Evolutionary conservation across 192 early-diverging fungal genomes (phyloP), one percentile per base, ranked within the genome.

Genomic region (Coemansia sp.): DNA sequence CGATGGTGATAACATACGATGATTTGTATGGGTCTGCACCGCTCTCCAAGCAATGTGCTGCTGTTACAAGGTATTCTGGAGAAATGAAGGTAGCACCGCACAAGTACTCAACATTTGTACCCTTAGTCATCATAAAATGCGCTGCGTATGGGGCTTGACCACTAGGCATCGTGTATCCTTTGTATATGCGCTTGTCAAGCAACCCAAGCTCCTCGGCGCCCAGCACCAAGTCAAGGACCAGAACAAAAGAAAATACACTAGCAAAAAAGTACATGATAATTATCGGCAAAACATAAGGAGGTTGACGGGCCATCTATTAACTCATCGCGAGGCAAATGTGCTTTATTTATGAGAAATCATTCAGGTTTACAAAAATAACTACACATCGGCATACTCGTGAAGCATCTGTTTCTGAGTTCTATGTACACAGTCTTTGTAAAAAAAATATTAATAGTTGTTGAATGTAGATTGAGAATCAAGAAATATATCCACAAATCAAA

Each of bases 1-100:
- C 70, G 20, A 71, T 31, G 5, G 6, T 57, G 35, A 55, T 13
- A 16, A 21, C 30, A 29, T 49, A 37, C 34, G 37, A 20, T 7
- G 18, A 4, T 5, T 70, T 12, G 46, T 58, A 49, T n/a, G 45
- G 43, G 4, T 56, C 15, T 0, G n/a, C 30, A 0, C 21, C 12
- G 39, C 21, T 52, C 16, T 33, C 37, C 48, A 71, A 30, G 23
- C 70, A 71, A 48, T 71, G 70, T 9, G 63, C 63, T 6, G 70
- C 70, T 23, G 70, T 71, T 13, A 71, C 21, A 16, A 71, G 51
- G 25, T 71, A 63, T 3, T 15, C 35, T 18, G 63, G 39, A n/a
- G 70, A 71, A 21, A 71, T 66, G 6, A 71, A 31, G 1, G 70
- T 71, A n/a, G 63, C 70, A 31, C 70, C 70, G 33, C 70, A 71